phyloP scores from a whole-genome alignment of 2,329 filamentous ascomycete species.

The Phoma sp. region DNA sequence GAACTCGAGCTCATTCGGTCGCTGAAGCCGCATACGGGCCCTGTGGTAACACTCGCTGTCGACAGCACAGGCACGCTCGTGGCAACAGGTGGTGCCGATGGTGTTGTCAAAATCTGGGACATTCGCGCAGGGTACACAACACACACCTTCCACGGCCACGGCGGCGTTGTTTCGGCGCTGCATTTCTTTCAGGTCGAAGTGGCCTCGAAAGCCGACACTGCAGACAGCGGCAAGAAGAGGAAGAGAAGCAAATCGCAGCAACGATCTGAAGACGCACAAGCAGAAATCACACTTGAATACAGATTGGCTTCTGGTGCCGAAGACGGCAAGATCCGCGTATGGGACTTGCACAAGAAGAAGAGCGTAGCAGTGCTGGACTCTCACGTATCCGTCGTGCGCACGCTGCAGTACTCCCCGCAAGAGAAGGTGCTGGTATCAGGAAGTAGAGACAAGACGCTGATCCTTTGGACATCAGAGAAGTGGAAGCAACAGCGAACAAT shows the following conservation, averaged over 20 bases:
- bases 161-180: conserved; percentile 87
- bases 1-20: conserved; percentile 73
- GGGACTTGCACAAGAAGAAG: conserved; percentile 86
- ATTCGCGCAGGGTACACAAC: conserved; percentile 88
- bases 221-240: conserved; percentile 47
- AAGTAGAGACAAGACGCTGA: conserved; percentile 91
- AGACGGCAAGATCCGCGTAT: conserved; percentile 89
- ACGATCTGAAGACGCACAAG: conserved; percentile 52
- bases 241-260: conserved; percentile 53
- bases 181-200: conserved; percentile 83
- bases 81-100: conserved; percentile 92
- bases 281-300: conserved; percentile 67
- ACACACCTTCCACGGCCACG: conserved; percentile 93
- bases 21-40: conserved; percentile 87
- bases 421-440: conserved; percentile 82
- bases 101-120: conserved; percentile 96
- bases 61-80: conserved; percentile 89
- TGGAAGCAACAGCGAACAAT: conserved; percentile 86
- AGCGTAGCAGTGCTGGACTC: conserved; percentile 82
- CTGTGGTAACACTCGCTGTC: conserved; percentile 84
- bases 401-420: conserved; percentile 78
- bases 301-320: conserved; percentile 90
- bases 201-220: conserved; percentile 55
- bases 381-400: conserved; percentile 93
- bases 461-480: conserved; percentile 85